Evolutionary conservation across 495 filamentous ascomycete species (phyloP).

Genomic region (Xylaria scruposa): DNA sequence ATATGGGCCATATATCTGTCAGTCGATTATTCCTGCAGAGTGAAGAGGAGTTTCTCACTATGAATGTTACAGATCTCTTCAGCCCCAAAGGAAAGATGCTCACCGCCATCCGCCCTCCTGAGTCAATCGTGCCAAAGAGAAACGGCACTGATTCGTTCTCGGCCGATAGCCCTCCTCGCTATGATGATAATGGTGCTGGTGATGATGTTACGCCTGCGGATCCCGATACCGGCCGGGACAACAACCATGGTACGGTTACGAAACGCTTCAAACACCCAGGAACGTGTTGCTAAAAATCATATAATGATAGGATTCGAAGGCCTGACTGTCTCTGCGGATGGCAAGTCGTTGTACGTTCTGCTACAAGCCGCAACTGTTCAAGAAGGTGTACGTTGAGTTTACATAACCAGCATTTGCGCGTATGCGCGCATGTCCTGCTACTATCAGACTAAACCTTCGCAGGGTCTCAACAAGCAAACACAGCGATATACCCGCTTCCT

Average conservation of each 20-base stretch:
- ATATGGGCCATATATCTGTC: conserved; percentile 76
- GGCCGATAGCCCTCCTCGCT: conserved; percentile 65
- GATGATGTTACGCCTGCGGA: conserved; percentile 52
- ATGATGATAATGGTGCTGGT: conserved; percentile 45
- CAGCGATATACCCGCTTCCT: conserved; percentile 66
- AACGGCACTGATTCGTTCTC: conserved; percentile 57
- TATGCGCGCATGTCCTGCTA: conserved; percentile 7
- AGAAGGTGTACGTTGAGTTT: conserved; percentile 60
- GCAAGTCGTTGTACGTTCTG: conserved; percentile 69
- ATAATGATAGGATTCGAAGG: conserved; percentile 66
- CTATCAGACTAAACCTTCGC: background rate
- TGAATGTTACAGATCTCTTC: conserved; percentile 56
- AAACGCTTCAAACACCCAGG: background rate
- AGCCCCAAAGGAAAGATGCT: conserved; percentile 63
- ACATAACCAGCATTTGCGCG: background rate
- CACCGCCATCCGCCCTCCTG: conserved; percentile 69
- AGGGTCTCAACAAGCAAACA: conserved; percentile 53
- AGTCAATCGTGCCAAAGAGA: conserved; percentile 70
- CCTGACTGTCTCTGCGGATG: conserved; percentile 67
- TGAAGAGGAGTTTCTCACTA: conserved; percentile 6
- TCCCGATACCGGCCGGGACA: conserved; percentile 68
- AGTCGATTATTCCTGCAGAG: conserved; percentile 36
- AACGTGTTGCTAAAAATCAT: background rate
- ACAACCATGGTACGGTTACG: conserved; percentile 68
- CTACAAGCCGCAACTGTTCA: conserved; percentile 72